Conservation (phyloP, 1,139 yeast genomes). For the Hansenula lynferdii region DNA sequence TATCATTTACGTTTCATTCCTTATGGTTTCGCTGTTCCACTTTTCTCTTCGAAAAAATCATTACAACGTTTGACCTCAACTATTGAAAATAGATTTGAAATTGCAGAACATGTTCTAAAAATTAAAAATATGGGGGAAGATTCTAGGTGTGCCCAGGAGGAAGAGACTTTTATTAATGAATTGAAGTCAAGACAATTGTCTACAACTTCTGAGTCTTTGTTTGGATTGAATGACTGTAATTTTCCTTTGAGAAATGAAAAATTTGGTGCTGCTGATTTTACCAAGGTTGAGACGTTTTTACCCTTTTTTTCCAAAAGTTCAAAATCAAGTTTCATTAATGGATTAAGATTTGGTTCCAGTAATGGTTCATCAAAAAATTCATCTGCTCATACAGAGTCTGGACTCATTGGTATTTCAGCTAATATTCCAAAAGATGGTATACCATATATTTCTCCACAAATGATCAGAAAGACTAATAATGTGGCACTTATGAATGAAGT, state of each 20-base stretch:
- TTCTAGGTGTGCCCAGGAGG: slow-evolving; percentile 7
- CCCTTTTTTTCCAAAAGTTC: slow-evolving; percentile 3
- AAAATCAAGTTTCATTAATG: neutral
- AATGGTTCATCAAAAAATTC: neutral
- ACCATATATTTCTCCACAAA: slow-evolving; percentile 30
- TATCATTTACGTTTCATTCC: slow-evolving; percentile 32
- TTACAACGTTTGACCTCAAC: slow-evolving; percentile 9
- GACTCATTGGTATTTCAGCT: slow-evolving; percentile 14
- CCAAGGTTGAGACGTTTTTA: slow-evolving; percentile 13
- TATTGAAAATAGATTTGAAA: slow-evolving; percentile 12
- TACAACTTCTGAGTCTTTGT: neutral
- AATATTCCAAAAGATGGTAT: slow-evolving; percentile 24
- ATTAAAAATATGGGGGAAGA: slow-evolving; percentile 11
- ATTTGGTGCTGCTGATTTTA: slow-evolving; percentile 13
- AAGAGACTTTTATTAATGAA: slow-evolving; percentile 12
- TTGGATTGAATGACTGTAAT: slow-evolving; percentile 2
- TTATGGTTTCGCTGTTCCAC: slow-evolving; percentile 26
- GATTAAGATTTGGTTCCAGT: neutral
- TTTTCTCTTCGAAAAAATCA: slow-evolving; percentile 14
- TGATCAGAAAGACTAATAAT: slow-evolving; percentile 27
- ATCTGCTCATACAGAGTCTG: slow-evolving; percentile 1
- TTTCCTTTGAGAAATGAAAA: slow-evolving; percentile 18
- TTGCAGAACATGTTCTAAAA: slow-evolving; percentile 14
- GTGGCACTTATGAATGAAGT: slow-evolving; percentile 23
- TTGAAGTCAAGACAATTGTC: slow-evolving; percentile 14